These are phyloP conservation scores for Pythium graminicola DNA, from an alignment of 352 stramenopile species.

Conservation along the genomic window DNA sequence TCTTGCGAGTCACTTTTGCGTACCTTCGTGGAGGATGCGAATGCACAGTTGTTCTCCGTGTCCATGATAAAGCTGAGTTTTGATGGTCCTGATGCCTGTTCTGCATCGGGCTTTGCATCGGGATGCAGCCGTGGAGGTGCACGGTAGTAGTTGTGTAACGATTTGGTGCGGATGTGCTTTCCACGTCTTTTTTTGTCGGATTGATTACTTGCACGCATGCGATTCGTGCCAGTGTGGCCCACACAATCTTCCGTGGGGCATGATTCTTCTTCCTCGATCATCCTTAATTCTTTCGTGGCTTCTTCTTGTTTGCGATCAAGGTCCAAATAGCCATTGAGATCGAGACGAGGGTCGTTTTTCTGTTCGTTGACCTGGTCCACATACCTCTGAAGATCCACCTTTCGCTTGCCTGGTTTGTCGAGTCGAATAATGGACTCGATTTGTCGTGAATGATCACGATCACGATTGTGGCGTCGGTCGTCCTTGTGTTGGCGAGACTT, in stretches of 20 bases:
- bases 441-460: neutral
- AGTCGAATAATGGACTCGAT: neutral
- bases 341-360: neutral
- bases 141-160: slow-evolving; percentile 7
- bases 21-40: neutral
- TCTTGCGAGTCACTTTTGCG: neutral
- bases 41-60: neutral
- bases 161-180: neutral
- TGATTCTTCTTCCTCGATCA: too few species aligned
- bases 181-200: neutral
- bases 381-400: slow-evolving; percentile 5
- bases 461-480: neutral
- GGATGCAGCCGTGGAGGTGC: neutral
- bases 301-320: neutral
- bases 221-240: neutral
- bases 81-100: neutral
- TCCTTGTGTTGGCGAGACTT: slow-evolving; percentile 8
- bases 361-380: slow-evolving; percentile 9
- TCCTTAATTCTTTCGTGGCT: neutral
- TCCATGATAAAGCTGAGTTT: slow-evolving; percentile 19
- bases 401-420: neutral
- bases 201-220: neutral
- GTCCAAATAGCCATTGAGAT: slow-evolving; percentile 11
- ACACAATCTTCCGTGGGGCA: too few species aligned
- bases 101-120: neutral